Evolutionary conservation across 495 filamentous ascomycete genomes (phyloP).

Genomic region (Clohesyomyces aquaticus): DNA sequence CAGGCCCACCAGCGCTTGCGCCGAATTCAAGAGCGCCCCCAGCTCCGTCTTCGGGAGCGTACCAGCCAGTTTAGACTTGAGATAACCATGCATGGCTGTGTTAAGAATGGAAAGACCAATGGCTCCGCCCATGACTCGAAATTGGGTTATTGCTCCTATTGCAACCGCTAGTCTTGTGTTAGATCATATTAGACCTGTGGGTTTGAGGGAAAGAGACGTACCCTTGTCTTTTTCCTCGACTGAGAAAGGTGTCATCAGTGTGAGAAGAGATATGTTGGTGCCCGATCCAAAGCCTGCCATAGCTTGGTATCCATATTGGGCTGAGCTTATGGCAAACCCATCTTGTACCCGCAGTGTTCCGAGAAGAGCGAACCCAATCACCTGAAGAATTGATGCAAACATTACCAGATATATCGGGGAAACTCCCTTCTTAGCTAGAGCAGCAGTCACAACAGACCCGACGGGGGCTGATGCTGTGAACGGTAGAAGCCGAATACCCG

Average conservation of each 20-base stretch:
- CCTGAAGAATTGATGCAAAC: background rate
- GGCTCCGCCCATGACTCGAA: constrained; percentile 3
- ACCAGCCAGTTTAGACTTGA: background rate
- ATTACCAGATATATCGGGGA: constrained; percentile 1
- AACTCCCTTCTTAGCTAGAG: background rate
- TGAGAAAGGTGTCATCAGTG: constrained; percentile 2
- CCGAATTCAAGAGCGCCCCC: background rate
- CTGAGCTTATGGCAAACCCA: background rate
- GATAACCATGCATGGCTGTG: background rate
- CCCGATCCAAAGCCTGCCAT: constrained; percentile 1
- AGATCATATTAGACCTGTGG: background rate
- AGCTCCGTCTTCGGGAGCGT: background rate
- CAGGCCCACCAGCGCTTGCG: background rate
- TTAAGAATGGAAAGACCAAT: constrained; percentile 12
- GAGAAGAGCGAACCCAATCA: background rate
- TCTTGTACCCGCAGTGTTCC: background rate
- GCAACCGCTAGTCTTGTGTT: constrained; percentile 5
- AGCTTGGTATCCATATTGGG: constrained; percentile 5
- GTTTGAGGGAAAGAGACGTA: background rate
- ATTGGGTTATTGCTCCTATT: constrained; percentile 1
- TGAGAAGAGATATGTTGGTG: background rate
- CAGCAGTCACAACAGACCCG: background rate
- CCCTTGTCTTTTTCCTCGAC: constrained; percentile 14
- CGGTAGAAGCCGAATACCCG: constrained; percentile 1
- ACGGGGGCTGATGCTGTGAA: background rate